Evolutionary conservation across 2,329 filamentous ascomycete genomes (phyloP).

Genomic region (Fusarium newnesense): DNA sequence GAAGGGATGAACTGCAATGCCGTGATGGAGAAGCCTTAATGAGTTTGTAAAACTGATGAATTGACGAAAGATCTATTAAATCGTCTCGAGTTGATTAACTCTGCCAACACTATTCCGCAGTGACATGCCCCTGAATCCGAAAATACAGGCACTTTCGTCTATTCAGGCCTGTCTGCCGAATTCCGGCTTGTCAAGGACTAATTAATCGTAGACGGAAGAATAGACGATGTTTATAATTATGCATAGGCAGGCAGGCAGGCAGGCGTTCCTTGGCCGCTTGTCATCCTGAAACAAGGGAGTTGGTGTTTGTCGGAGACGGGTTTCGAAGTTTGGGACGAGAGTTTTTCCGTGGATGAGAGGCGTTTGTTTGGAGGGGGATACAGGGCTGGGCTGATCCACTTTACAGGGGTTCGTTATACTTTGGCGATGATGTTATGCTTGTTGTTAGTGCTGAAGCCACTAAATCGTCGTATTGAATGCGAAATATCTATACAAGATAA

Average conservation of each 20-base stretch:
- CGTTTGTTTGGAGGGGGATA: conserved; percentile 9
- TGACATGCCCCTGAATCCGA: not conserved
- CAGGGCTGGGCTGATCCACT: conserved; percentile 15
- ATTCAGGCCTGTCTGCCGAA: conserved; percentile 5
- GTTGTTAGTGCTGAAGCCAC: not conserved
- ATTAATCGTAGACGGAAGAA: conserved; percentile 6
- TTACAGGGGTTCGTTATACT: not conserved
- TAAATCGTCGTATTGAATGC: not conserved
- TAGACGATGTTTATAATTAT: conserved; percentile 13
- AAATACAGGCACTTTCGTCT: not conserved
- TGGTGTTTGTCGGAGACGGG: conserved; percentile 23
- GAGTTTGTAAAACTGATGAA: not conserved
- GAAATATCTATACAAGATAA: not conserved
- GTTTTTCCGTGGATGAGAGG: conserved; percentile 36
- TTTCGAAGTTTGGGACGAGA: conserved; percentile 26
- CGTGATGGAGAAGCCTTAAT: conserved; percentile 11
- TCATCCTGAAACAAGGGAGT: conserved; percentile 30
- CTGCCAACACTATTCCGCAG: not conserved
- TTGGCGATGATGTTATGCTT: conserved; percentile 6
- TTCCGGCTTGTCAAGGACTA: conserved; percentile 1
- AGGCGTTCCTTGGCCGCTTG: not conserved
- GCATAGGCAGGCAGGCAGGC: not conserved
- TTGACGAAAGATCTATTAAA: conserved; percentile 14
- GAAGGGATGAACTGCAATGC: conserved; percentile 23
- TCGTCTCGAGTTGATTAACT: not conserved